These are phyloP conservation scores for Apophysomyces variabilis DNA, from an alignment of 371 early-diverging fungal genomes.

Conservation along the genomic window DNA sequence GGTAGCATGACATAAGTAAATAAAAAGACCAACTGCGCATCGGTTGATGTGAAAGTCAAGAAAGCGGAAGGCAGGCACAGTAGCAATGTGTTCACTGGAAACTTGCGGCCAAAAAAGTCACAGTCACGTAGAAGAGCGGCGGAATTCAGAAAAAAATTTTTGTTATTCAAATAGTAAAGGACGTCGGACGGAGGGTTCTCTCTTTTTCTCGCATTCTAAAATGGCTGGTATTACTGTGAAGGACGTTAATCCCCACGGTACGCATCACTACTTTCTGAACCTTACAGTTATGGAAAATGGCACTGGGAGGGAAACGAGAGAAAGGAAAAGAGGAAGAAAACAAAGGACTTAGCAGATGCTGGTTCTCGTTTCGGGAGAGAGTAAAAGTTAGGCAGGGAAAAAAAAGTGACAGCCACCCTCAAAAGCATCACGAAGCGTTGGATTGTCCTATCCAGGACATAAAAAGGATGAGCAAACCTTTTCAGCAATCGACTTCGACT, in stretches of 20 bases:
- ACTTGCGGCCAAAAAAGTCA: too few species aligned
- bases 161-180: conserved; percentile 18
- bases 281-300: conserved; percentile 2
- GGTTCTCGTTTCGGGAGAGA: background rate
- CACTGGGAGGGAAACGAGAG: conserved; percentile 12
- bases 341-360: background rate
- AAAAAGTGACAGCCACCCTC: background rate
- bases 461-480: conserved; percentile 5
- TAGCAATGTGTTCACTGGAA: too few species aligned
- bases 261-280: conserved; percentile 9
- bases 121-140: conserved; percentile 17
- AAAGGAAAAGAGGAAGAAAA: conserved; percentile 8
- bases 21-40: too few species aligned
- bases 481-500: conserved; percentile 2
- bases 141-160: conserved; percentile 20
- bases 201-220: conserved; percentile 33
- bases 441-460: background rate
- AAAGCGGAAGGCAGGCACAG: too few species aligned
- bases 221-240: conserved; percentile 90
- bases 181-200: conserved; percentile 17
- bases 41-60: too few species aligned
- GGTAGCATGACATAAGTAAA: too few species aligned
- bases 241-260: conserved; percentile 94
- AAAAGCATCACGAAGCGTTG: background rate
- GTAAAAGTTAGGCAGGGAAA: background rate